Evolutionary conservation across 768 basidiomycete genomes (phyloP), one percentile per base, ranked within the genome.

Genomic region (Hygrocybe coccinea): DNA sequence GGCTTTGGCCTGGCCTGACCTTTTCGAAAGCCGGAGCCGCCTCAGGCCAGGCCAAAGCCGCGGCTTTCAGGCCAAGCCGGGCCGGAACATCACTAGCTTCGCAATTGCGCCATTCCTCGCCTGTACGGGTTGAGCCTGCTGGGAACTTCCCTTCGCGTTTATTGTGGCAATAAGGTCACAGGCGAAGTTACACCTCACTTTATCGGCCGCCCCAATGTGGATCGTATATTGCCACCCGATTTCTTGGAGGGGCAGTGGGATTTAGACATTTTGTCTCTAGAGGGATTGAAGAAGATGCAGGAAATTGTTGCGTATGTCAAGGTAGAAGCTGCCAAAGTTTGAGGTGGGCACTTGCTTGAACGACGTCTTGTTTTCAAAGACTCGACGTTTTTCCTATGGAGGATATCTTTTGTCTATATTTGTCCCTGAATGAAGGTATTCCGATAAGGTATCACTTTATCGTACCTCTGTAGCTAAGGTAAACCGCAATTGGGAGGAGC

Each of bases 261-360:
- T 56, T 50, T 72, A 25, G 67, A 72, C 57, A 67, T 74, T 38
- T 60, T 73, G 57, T 70, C 70, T 41, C 64, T 50, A 37, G 64
- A 67, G 24, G 69, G 67, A 49, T 71, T 73, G 50, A 55, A 22
- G 39, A 64, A 66, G 64, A 69, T 71, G 66, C 56, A 72, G 59
- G 63, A 68, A 56, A 71, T 71, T 59, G 69, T 76, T 45, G 63
- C 61, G 12, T 56, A 72, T 58, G 70, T 74, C 19, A 65, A 69
- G 53, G 55, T 60, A 29, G 35, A 45, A 46, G 53, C 43, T 24
- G 53, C 53, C 51, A 52, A 52, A 19, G 51, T 52, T 52, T 52
- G 51, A 52, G 37, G 51, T 25, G 37, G 51, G 37, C n/a, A 34
- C 25, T 34, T 50, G n/a, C n/a, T n/a, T n/a, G n/a, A n/a, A n/a